Evolutionary conservation across 176 grass and related monocot genomes (phyloP), one percentile per base, ranked within the genome.

Genomic region (Pontederia paniculata): DNA sequence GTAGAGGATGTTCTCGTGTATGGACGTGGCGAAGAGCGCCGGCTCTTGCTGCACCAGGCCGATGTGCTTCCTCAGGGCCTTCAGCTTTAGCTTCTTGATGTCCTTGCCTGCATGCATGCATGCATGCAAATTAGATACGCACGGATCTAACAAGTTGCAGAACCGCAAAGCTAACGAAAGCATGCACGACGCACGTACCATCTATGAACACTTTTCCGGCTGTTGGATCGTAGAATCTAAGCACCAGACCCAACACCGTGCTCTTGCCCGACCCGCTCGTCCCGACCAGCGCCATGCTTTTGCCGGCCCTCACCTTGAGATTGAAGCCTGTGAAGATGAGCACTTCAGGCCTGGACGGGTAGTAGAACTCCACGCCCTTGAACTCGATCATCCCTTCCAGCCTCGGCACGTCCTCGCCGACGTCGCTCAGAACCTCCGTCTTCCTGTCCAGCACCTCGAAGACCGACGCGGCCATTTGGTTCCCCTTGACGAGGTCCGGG

Each of bases 191-290:
- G 4, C 15, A 41, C 43, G 55, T 87, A 97, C 91, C 93, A 53
- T 97, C 93, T 20, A 97, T 68, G 68, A 97, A 50, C 54, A 97
- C 69, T 78, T 71, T 97, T 21, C 93, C 93, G 50, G 83, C 77
- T n/a, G 63, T 58, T 0, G 74, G 77, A 18, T 97, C 93, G 41
- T 97, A 97, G 70, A 97, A 97, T 13, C 93, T 73, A 6, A 97
- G 80, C 70, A 97, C 75, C 70, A 97, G 76, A 0, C 82, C 78
- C 2, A 97, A 67, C 20, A 90, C 83, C 16, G 83, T 90, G 70
- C 93, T 97, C 74, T 97, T 97, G 50, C 91, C 93, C 0, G 93
- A 97, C 47, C 93, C 93, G 48, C 93, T 97, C 80, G 87, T 90
- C 0, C 93, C 93, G 17, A 97, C 93, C 48, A 97, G 63, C 11